Conservation (phyloP, 805 yeast species). For the Kluyveromyces siamensis region DNA sequence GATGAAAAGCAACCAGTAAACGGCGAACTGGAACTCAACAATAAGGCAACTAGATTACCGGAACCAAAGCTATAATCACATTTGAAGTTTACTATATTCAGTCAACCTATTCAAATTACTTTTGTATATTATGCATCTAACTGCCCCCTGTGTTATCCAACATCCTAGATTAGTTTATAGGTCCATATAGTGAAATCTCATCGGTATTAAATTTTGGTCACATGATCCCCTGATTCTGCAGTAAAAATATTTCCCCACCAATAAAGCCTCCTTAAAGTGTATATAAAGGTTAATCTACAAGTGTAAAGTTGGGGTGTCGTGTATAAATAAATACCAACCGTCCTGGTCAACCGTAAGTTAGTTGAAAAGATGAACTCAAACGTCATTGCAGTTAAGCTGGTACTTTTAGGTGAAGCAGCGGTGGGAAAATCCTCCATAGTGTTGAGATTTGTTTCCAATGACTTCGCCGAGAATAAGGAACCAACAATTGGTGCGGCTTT, state of each 20-base stretch:
- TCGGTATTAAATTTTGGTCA: not conserved
- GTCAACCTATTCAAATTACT: not conserved
- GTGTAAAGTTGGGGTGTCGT: not conserved
- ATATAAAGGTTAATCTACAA: not conserved
- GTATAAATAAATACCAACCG: not conserved
- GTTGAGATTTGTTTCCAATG: constrained; percentile 85
- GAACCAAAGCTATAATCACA: constrained; percentile 18
- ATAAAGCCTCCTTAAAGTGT: not conserved
- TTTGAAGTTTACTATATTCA: not conserved
- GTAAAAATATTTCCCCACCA: not conserved
- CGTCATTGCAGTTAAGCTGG: constrained; percentile 59
- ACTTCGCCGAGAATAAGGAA: constrained; percentile 94
- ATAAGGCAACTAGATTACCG: constrained; percentile 20
- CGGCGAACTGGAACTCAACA: constrained; percentile 16
- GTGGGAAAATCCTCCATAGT: constrained; percentile 94
- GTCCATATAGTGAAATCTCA: not conserved
- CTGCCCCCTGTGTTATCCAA: not conserved
- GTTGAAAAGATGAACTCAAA: constrained; percentile 17
- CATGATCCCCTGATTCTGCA: not conserved
- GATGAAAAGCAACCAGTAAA: constrained; percentile 31
- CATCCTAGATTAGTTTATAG: too few species aligned
- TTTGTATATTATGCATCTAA: not conserved
- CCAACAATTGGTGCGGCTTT: constrained; percentile 99
- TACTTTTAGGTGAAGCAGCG: constrained; percentile 93
- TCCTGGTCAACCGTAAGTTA: not conserved